Evolutionary conservation across 371 early-diverging fungal genomes (phyloP), one percentile per base, ranked within the genome.

Genomic region (Rozella allomycis): DNA sequence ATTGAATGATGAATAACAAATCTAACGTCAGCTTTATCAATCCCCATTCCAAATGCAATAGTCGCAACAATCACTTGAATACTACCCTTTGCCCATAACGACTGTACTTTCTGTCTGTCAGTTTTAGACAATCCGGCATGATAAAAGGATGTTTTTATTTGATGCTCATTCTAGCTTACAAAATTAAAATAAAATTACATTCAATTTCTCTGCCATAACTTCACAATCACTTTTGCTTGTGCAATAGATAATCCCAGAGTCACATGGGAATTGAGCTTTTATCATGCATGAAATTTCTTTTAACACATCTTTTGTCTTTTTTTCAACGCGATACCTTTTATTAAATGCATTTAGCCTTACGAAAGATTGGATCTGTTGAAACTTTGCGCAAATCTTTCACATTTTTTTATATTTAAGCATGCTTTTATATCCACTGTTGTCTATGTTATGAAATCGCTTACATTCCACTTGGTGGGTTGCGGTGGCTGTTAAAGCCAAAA

Each of bases 181-280:
- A 16, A 38, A 22, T 26, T 21, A 45, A 49, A 38, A 43, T 44
- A 18, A 63, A 49, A 23, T 11, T 1, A 26, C 39, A 8, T 59
- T 56, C 17, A 86, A 49, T 20, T 55, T 70, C 3, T 71, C 61
- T 0, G 88, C 71, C 31, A 93, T 64, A 26, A 73, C 67, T 53
- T 97, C 97, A 51, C 97, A 94, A 17, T 71, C 67, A 11, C 60
- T 58, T 40, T 78, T 72, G 4, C 87, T 74, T 1, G 57, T 55
- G 49, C 97, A 97, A 50, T 99, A 99, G 20, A 99, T 83, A 43
- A 99, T 98, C 1, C 98, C 98, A n/a, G 73, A 80, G 35, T 74
- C 51, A 9, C 55, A 57, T 0, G 64, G 55, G 47, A 69, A 81
- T 12, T 70, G 41, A 9, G 65, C 51, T 1, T 53, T 45, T 16